phyloP scores from a whole-genome alignment of 257 asterid genomes.

The Solanum raphanifolium region DNA sequence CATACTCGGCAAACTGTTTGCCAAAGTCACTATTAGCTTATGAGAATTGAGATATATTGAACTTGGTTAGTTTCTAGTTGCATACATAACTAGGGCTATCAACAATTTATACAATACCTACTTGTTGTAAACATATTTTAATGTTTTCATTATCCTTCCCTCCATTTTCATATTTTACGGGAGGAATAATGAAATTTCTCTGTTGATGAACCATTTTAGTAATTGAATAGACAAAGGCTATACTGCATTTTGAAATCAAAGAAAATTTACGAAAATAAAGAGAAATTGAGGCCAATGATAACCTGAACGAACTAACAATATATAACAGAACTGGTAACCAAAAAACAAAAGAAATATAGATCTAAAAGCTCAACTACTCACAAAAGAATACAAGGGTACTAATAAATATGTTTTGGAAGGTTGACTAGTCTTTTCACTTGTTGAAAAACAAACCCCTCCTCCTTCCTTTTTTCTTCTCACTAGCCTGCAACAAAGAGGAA shows the following conservation, averaged over 20 bases:
- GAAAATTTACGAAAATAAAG: neutral
- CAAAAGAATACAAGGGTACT: neutral
- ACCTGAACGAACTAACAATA: neutral
- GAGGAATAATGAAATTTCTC: neutral
- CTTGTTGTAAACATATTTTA: neutral
- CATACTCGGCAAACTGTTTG: too few relatives aligned
- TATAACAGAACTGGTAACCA: neutral
- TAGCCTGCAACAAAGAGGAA: conserved; percentile 48
- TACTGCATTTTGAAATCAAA: neutral
- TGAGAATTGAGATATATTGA: neutral
- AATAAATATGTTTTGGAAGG: neutral
- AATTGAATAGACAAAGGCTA: neutral
- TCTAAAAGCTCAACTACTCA: neutral
- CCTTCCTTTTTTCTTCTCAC: conserved; percentile 66
- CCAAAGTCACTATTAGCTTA: neutral
- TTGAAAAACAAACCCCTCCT: conserved; percentile 66
- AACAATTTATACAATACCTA: neutral
- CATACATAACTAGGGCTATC: neutral
- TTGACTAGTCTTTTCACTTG: conserved; percentile 21
- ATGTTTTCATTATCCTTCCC: neutral
- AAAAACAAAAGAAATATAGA: neutral
- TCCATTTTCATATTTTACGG: too few relatives aligned
- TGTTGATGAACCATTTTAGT: neutral
- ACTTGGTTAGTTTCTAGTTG: neutral
- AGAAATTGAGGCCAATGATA: neutral